Evolutionary conservation across 108 stramenopile species (phyloP), one percentile per base, ranked within the genome.

Genomic region (Mediolabrus comicus): DNA sequence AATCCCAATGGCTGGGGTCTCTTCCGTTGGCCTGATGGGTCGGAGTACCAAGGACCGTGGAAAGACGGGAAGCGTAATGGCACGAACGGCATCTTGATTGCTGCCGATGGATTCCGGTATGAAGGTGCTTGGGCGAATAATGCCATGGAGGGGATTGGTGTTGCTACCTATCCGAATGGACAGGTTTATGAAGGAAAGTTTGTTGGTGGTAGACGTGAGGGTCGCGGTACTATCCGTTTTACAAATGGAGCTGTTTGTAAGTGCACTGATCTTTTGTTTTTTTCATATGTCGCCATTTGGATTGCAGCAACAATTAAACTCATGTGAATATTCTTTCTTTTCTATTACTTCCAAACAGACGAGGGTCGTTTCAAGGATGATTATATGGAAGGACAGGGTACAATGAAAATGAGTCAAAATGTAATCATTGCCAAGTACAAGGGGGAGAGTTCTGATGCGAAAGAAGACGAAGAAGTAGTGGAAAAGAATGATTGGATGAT

Each of bases 321-420:
- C 46, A 49, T 24, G 4, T 24, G 46, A 8, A 9, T n/a, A 49
- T 6, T 49, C 5, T 49, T 17, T 22, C 9, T 46, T 1, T 22
- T 24, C 46, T 41, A 17, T 8, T 4, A 0, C 7, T 4, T 24
- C 46, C 46, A 17, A 2, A 26, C 55, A 77, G 77, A 96, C 77
- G 92, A 95, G 67, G 96, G 96, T 19, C 79, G 96, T 46, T 96
- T 96, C 72, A 86, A 87, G 30, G 92, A 96, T 59, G 96, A 96
- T 66, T 80, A 76, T 26, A 87, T 96, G 69, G 93, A 95, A 79
- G 96, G 96, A 12, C 92, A 93, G 71, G 96, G 96, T 14, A 95
- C 96, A 11, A 82, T 96, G 82, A 90, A 89, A 70, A 88, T 96
- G 83, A 74, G 76, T 24, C 71, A 72, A 8, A 75, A 82, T 56